These are phyloP conservation scores for Backusella psychrophila DNA, from an alignment of 192 early-diverging fungal genomes.

Conservation along the genomic window DNA sequence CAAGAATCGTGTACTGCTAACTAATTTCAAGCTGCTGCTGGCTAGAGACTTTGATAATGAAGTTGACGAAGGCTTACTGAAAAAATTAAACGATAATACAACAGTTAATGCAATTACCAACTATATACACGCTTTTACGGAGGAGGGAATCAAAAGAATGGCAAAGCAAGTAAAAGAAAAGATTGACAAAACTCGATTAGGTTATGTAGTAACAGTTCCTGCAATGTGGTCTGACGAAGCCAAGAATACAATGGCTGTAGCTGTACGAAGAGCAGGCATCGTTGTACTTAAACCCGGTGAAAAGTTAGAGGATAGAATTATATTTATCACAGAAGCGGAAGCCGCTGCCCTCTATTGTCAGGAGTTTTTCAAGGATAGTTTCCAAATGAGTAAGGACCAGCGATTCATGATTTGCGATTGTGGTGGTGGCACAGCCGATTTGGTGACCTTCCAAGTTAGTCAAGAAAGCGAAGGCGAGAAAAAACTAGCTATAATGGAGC, in stretches of 20 bases:
- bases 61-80: neutral
- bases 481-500: slow-evolving; percentile 36
- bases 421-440: slow-evolving; percentile 54
- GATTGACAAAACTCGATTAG: slow-evolving; percentile 31
- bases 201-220: slow-evolving; percentile 45
- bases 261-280: slow-evolving; percentile 49
- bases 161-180: slow-evolving; percentile 37
- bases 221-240: slow-evolving; percentile 55
- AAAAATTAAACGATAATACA: neutral
- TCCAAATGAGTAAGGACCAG: slow-evolving; percentile 33
- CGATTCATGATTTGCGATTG: slow-evolving; percentile 51
- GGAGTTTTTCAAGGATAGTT: slow-evolving; percentile 35
- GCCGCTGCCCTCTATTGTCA: slow-evolving; percentile 56
- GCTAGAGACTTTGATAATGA: neutral
- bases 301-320: slow-evolving; percentile 33
- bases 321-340: slow-evolving; percentile 49
- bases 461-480: neutral
- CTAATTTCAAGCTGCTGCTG: neutral
- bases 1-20: slow-evolving; percentile 38
- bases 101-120: slow-evolving; percentile 48
- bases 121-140: slow-evolving; percentile 41
- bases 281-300: neutral
- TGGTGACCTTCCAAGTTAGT: slow-evolving; percentile 47
- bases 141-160: slow-evolving; percentile 38
- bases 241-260: slow-evolving; percentile 51